phyloP scores from a whole-genome alignment of 306 rosid genomes.

The Begonia fuchsioides region DNA sequence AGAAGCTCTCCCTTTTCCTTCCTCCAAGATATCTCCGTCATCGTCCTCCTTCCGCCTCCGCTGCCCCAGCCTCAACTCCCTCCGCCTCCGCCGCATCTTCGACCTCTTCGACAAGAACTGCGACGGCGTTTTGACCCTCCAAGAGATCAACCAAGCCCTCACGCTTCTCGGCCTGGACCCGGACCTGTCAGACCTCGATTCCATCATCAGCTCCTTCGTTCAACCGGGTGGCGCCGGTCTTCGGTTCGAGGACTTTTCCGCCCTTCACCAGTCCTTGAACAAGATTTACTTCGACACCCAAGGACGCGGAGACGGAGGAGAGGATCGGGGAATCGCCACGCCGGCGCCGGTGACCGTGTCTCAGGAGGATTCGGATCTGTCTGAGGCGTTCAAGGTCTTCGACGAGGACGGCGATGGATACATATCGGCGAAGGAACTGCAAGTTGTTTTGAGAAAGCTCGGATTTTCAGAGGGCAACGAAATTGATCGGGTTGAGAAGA shows the following conservation, averaged over 20 bases:
- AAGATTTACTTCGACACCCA: conserved; percentile 35
- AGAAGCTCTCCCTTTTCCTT: no score
- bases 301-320: no score
- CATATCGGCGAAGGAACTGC: conserved; percentile 68
- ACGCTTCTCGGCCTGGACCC: conserved; percentile 38
- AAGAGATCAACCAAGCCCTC: conserved; percentile 46
- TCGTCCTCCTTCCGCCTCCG: conserved; percentile 51
- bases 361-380: conserved; percentile 42
- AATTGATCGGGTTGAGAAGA: conserved; percentile 45
- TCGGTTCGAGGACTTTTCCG: conserved; percentile 36
- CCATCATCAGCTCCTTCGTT: conserved; percentile 26
- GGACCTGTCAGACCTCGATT: conserved; percentile 28
- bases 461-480: conserved; percentile 49
- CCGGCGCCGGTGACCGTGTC: not conserved
- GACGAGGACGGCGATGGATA: conserved; percentile 76
- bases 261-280: conserved; percentile 41
- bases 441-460: conserved; percentile 51
- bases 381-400: conserved; percentile 86
- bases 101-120: conserved; percentile 62
- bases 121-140: conserved; percentile 36
- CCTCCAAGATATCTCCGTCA: conserved; percentile 5
- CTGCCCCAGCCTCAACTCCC: conserved; percentile 33
- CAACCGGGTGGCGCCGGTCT: conserved; percentile 41
- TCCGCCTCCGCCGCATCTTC: conserved; percentile 60
- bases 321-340: not conserved